These are phyloP conservation scores for Salix brachista DNA, from an alignment of 345 rosid species.

Conservation along the genomic window DNA sequence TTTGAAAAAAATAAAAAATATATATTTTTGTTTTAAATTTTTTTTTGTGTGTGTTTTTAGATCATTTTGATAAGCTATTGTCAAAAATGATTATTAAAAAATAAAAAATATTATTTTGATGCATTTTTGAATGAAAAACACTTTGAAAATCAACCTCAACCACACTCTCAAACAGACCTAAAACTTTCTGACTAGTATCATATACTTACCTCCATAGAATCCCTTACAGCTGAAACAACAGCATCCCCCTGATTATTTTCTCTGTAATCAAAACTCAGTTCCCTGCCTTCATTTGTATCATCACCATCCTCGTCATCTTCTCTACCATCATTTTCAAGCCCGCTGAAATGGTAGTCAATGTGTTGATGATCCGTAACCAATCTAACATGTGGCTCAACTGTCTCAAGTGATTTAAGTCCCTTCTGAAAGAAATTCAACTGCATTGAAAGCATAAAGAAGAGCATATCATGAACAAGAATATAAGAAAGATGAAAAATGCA, in stretches of 20 bases:
- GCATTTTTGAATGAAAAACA: no score
- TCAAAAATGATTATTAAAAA: no score
- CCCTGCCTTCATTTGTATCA: conserved; percentile 52
- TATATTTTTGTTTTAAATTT: no score
- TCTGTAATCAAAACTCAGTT: conserved; percentile 78
- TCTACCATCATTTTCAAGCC: conserved; percentile 60
- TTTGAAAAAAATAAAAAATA: no score
- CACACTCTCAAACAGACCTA: neutral
- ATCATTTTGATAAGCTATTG: no score
- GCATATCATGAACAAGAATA: conserved; percentile 7
- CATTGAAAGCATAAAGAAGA: conserved; percentile 18
- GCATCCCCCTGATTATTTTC: conserved; percentile 44
- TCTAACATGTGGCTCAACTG: conserved; percentile 65
- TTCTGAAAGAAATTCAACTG: conserved; percentile 83
- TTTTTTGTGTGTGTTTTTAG: no score
- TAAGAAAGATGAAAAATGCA: neutral
- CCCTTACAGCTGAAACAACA: conserved; percentile 45
- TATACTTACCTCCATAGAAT: conserved; percentile 63
- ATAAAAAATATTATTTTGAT: no score
- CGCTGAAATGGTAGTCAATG: conserved; percentile 75
- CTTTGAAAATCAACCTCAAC: no score
- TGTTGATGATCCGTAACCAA: conserved; percentile 65
- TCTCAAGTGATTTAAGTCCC: conserved; percentile 81
- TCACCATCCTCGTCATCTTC: conserved; percentile 46
- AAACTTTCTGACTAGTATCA: neutral